Conservation (phyloP, 2,329 filamentous ascomycete species). For the Pyrenochaeta sp. region DNA sequence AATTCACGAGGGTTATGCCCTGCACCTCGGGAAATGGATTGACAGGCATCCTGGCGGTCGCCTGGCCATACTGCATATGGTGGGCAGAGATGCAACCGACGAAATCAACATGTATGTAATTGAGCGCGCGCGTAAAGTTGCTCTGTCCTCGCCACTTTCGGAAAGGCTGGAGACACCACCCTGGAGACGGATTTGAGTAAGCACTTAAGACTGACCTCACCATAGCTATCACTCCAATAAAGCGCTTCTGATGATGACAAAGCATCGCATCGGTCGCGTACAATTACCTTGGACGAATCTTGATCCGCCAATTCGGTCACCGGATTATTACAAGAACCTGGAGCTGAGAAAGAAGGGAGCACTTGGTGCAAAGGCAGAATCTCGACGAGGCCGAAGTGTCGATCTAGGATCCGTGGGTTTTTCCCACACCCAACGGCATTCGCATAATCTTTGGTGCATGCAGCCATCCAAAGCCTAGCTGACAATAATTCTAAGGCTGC, state of each 20-base stretch:
- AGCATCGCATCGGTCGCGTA: slow-evolving; percentile 67
- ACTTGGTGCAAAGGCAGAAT: slow-evolving; percentile 10
- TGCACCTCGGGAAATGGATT: slow-evolving; percentile 67
- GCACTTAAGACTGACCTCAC: slow-evolving; percentile 27
- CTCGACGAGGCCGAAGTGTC: slow-evolving; percentile 29
- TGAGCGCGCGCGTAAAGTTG: slow-evolving; percentile 7
- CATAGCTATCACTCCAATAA: slow-evolving; percentile 65
- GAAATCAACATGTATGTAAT: slow-evolving; percentile 65
- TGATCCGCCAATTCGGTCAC: slow-evolving; percentile 66
- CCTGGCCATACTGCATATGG: slow-evolving; percentile 69
- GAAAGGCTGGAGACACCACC: slow-evolving; percentile 9
- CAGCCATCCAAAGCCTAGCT: slow-evolving; percentile 17
- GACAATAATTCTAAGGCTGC: slow-evolving; percentile 32
- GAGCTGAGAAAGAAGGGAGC: slow-evolving; percentile 22
- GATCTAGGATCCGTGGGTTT: slow-evolving; percentile 41
- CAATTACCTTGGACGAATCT: slow-evolving; percentile 65
- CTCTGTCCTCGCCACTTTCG: slow-evolving; percentile 13
- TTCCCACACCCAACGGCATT: slow-evolving; percentile 9
- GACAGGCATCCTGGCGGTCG: slow-evolving; percentile 66
- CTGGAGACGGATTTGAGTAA: slow-evolving; percentile 16
- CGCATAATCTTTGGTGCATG: slow-evolving; percentile 8
- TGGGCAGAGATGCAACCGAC: slow-evolving; percentile 66
- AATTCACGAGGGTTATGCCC: slow-evolving; percentile 63
- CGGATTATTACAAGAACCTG: slow-evolving; percentile 49
- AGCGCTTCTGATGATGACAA: slow-evolving; percentile 66